Evolutionary conservation across 805 yeast genomes (phyloP).

Genomic region (Komagataella pseudopastoris): DNA sequence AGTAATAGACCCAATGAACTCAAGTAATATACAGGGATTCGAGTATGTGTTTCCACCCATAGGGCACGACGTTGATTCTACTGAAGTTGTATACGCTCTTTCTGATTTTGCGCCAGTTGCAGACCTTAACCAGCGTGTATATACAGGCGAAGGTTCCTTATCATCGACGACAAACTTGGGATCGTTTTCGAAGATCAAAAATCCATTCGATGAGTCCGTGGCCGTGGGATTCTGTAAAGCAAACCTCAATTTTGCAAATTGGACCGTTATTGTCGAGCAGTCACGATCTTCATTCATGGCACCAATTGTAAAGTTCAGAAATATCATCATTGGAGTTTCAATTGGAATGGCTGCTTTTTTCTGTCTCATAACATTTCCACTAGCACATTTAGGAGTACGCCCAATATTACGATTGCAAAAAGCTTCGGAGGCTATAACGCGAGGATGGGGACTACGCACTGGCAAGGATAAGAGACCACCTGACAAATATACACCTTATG

Average conservation of each 20-base stretch:
- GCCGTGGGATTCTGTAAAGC: constrained; percentile 46
- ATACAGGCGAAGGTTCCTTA: neutral
- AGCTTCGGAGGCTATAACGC: constrained; percentile 65
- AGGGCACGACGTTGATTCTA: constrained; percentile 12
- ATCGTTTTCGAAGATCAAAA: constrained; percentile 20
- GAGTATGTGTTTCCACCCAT: constrained; percentile 28
- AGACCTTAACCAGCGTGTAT: constrained; percentile 18
- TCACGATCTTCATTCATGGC: constrained; percentile 39
- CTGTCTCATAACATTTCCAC: constrained; percentile 64
- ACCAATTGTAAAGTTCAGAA: constrained; percentile 47
- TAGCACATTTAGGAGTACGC: constrained; percentile 73
- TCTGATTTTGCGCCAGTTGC: constrained; percentile 16
- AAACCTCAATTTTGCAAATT: constrained; percentile 27
- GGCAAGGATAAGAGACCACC: constrained; percentile 8
- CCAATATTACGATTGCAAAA: constrained; percentile 71
- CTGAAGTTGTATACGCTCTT: constrained; percentile 11
- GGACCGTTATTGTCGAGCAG: constrained; percentile 74
- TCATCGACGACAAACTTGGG: constrained; percentile 21
- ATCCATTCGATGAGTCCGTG: constrained; percentile 23
- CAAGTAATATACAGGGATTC: constrained; percentile 19
- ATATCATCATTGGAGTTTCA: constrained; percentile 66
- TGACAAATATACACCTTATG: constrained; percentile 17
- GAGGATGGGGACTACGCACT: constrained; percentile 19
- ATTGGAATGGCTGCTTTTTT: constrained; percentile 66
- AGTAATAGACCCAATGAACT: constrained; percentile 12